phyloP scores from a whole-genome alignment of 768 basidiomycete genomes.

The Suillus lakei region DNA sequence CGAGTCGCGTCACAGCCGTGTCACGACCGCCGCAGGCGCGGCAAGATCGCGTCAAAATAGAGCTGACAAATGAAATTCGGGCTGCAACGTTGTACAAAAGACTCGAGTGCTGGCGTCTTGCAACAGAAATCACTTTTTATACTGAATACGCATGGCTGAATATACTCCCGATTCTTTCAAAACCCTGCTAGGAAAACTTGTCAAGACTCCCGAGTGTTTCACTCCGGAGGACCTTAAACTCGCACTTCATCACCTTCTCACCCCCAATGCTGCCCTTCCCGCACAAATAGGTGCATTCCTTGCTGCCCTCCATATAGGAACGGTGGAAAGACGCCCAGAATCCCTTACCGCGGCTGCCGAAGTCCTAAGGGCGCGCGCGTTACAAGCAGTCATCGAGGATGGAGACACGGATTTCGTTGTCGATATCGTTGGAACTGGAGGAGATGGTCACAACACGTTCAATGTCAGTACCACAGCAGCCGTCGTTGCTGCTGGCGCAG shows the following conservation, averaged over 20 bases:
- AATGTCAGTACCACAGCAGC: constrained; percentile 96
- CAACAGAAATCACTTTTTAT: background rate
- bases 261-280: constrained; percentile 63
- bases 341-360: constrained; percentile 80
- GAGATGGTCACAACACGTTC: constrained; percentile 95
- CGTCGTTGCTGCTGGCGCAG: constrained; percentile 93
- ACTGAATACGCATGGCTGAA: constrained; percentile 22
- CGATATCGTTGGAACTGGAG: constrained; percentile 51
- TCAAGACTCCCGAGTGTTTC: constrained; percentile 84
- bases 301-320: constrained; percentile 80
- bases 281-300: constrained; percentile 90
- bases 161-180: constrained; percentile 69
- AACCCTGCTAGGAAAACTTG: constrained; percentile 73
- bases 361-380: constrained; percentile 70
- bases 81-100: background rate
- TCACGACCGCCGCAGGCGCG: no score
- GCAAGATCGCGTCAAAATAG: no score
- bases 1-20: no score
- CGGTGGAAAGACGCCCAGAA: constrained; percentile 75
- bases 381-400: constrained; percentile 63
- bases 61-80: no score
- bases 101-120: background rate
- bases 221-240: constrained; percentile 71
- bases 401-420: constrained; percentile 73
- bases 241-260: constrained; percentile 77